Evolutionary conservation across 768 basidiomycete genomes (phyloP).

Genomic region (Boletus sp.): DNA sequence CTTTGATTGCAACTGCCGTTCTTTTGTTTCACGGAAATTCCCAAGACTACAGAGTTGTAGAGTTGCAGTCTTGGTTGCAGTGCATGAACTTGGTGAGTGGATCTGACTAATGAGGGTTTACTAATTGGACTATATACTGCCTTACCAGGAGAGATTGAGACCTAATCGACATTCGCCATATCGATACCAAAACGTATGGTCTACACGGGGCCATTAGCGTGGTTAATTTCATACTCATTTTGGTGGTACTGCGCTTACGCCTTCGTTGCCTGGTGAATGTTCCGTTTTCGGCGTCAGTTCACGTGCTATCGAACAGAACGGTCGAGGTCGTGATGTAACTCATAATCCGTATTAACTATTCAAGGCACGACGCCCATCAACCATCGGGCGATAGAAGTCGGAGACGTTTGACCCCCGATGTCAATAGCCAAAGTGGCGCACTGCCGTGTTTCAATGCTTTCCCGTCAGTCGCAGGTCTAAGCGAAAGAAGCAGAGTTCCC

Average conservation of each 20-base stretch:
- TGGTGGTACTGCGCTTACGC: background rate
- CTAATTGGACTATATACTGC: background rate
- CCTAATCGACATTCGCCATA: background rate
- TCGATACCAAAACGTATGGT: background rate
- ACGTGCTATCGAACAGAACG: background rate
- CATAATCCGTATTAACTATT: background rate
- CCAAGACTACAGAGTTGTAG: background rate
- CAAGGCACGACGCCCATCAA: background rate
- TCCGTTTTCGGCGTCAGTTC: background rate
- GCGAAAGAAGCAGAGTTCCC: slow-evolving; percentile 5
- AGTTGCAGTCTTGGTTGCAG: too few relatives aligned
- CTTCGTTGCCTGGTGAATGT: background rate
- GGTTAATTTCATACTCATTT: background rate
- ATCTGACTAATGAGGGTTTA: background rate
- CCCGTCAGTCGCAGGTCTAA: background rate
- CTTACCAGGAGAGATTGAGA: background rate
- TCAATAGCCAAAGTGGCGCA: slow-evolving; percentile 6
- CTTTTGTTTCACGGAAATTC: background rate
- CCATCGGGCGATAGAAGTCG: slow-evolving; percentile 23
- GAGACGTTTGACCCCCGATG: slow-evolving; percentile 22
- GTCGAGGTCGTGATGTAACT: background rate
- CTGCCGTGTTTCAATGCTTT: background rate
- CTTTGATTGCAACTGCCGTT: background rate
- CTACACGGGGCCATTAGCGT: background rate
- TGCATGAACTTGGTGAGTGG: background rate